These are phyloP conservation scores for Besnoitia besnoiti DNA, from an alignment of 169 alveolate species.

Conservation along the genomic window DNA sequence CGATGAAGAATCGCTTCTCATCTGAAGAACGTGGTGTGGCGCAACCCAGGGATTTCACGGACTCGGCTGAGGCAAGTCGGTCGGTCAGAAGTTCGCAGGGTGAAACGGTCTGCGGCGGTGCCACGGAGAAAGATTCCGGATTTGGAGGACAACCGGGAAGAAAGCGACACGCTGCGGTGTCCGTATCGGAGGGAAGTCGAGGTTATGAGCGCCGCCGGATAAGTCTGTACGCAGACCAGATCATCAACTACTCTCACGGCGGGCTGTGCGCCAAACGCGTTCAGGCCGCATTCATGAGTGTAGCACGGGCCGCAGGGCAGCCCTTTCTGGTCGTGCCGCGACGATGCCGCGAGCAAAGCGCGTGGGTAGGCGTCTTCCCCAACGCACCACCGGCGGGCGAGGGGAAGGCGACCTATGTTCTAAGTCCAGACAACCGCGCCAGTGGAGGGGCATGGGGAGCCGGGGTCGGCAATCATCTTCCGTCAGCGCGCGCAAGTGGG, in stretches of 20 bases:
- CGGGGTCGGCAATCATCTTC: too few relatives aligned
- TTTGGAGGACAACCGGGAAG: background rate
- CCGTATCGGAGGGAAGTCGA: background rate
- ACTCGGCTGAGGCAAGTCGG: background rate
- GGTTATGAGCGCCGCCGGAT: background rate
- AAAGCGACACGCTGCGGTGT: background rate
- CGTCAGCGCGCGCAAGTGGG: too few relatives aligned
- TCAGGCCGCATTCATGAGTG: conserved; percentile 11
- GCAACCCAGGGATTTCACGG: background rate
- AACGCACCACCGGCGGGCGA: too few relatives aligned
- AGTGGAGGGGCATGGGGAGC: too few relatives aligned
- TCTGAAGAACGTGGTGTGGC: background rate
- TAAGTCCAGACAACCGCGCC: too few relatives aligned
- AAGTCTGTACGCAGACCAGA: background rate
- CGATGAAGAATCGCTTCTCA: background rate
- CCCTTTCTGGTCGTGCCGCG: background rate
- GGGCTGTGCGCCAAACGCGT: background rate
- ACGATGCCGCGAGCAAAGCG: background rate
- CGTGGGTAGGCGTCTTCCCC: background rate
- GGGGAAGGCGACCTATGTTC: too few relatives aligned
- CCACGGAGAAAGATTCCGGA: background rate
- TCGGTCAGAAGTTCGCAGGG: background rate
- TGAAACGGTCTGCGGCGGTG: background rate
- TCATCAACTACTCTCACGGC: background rate
- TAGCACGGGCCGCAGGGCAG: background rate